These are phyloP conservation scores for Colletotrichum brevisporum DNA, from an alignment of 2,329 filamentous ascomycete genomes.

Conservation along the genomic window DNA sequence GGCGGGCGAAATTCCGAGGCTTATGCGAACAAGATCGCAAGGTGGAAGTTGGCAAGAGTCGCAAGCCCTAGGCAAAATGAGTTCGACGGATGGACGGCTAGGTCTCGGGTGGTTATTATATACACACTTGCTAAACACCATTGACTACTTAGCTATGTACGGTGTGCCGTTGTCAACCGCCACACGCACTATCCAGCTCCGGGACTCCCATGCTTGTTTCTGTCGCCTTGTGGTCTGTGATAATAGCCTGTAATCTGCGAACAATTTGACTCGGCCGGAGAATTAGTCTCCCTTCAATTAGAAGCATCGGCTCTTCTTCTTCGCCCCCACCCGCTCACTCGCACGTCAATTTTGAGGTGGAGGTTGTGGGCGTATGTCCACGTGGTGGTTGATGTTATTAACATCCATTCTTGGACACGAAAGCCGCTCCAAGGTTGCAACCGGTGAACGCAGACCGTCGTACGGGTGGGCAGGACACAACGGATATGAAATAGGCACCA, in stretches of 20 bases:
- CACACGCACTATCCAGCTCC: slow-evolving; percentile 13
- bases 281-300: slow-evolving; percentile 32
- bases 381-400: slow-evolving; percentile 10
- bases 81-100: no score
- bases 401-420: slow-evolving; percentile 9
- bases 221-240: neutral
- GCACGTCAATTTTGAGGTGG: slow-evolving; percentile 10
- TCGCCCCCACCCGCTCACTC: slow-evolving; percentile 5
- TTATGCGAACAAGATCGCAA: neutral
- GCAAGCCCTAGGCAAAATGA: no score
- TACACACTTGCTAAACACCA: neutral
- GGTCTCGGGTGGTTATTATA: no score
- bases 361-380: slow-evolving; percentile 6
- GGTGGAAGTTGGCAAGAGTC: no score
- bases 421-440: slow-evolving; percentile 26
- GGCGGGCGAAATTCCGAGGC: neutral
- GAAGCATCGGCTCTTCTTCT: slow-evolving; percentile 1
- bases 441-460: neutral
- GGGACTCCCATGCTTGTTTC: slow-evolving; percentile 18
- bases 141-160: neutral
- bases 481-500: neutral
- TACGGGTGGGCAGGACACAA: neutral
- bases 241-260: slow-evolving; percentile 13
- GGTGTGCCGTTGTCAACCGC: slow-evolving; percentile 7
- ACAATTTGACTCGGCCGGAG: slow-evolving; percentile 13